These are phyloP conservation scores for Tolypocladium paradoxum DNA, from an alignment of 2,329 filamentous ascomycete species.

Conservation along the genomic window DNA sequence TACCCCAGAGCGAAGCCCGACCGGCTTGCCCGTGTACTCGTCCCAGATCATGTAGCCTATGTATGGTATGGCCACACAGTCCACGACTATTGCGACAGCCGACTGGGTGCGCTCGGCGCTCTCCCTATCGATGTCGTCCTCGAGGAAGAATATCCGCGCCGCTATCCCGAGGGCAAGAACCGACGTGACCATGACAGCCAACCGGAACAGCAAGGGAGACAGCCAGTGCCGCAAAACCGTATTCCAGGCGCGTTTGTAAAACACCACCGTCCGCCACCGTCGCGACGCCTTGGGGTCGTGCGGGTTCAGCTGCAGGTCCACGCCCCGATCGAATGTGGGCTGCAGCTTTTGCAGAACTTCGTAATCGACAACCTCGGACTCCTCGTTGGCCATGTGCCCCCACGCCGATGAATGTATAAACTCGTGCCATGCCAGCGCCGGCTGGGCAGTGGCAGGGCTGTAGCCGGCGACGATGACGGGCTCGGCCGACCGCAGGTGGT, in stretches of 20 bases:
- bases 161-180: conserved; percentile 71
- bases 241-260: conserved; percentile 51
- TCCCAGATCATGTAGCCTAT: conserved; percentile 91
- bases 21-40: conserved; percentile 87
- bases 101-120: conserved; percentile 60
- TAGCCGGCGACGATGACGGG: conserved; percentile 47
- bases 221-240: conserved; percentile 70
- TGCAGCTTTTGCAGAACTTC: conserved; percentile 34
- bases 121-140: conserved; percentile 30
- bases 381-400: conserved; percentile 34
- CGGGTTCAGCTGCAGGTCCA: conserved; percentile 20
- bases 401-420: conserved; percentile 44
- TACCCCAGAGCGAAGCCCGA: conserved; percentile 72
- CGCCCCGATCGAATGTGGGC: conserved; percentile 32
- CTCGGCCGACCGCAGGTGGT: conserved; percentile 47
- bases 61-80: conserved; percentile 81
- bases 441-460: conserved; percentile 26
- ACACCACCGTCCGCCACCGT: conserved; percentile 17
- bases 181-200: conserved; percentile 75
- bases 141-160: conserved; percentile 57
- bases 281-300: conserved; percentile 16
- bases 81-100: conserved; percentile 80
- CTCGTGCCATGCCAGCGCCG: conserved; percentile 37
- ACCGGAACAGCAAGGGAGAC: conserved; percentile 72
- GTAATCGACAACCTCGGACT: conserved; percentile 35